Base-by-base conservation (phyloP, 73 alveolate species). In the Paramecium pentaurelia region DNA sequence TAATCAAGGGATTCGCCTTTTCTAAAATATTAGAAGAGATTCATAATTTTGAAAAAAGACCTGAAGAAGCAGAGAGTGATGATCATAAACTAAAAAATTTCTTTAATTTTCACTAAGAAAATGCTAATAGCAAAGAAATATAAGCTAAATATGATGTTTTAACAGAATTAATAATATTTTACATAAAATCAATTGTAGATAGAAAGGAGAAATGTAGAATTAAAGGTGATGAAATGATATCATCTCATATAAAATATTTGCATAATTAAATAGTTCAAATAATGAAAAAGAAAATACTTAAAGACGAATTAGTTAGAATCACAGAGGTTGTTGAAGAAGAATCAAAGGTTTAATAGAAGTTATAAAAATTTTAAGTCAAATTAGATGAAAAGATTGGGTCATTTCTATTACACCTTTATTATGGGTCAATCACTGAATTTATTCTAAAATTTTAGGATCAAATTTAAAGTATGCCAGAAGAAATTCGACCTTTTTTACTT, bases 21-120 rank as follows among this genome's bases (percentile, higher is more conserved):
- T 64, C 84, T 3, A 28, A 34, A 28, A 64, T 64, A 10, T 14
- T 64, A 32, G 47, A 28, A 32, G 84, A 64, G 30, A 18, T 64
- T 32, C 84, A 64, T 54, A 54, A 54, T 54, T 54, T 54, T 54
- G 70, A 54, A 54, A 54, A 54, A 64, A 34, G 28, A 64, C 47
- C 42, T 8, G 84, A 64, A 34, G 84, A 64, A 34, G 27, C 84
- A 3, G 47, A 64, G 22, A 64, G 47, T 3, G 47, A 54, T 54
- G 36, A 32, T 64, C 84, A 40, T 16, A 73, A 73, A 37, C 18
- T 73, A 8, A 73, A 73, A 73, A 73, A 73, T 18, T 73, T 37
- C 40, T 73, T 73, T 73, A 73, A 73, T 40, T 73, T 73, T 40
- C 87, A 73, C 37, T 30, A 73, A 73, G 87, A 73, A 73, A 37